Base-by-base conservation (phyloP, 1,139 yeast species). In the Debaryomyces fabryi region DNA sequence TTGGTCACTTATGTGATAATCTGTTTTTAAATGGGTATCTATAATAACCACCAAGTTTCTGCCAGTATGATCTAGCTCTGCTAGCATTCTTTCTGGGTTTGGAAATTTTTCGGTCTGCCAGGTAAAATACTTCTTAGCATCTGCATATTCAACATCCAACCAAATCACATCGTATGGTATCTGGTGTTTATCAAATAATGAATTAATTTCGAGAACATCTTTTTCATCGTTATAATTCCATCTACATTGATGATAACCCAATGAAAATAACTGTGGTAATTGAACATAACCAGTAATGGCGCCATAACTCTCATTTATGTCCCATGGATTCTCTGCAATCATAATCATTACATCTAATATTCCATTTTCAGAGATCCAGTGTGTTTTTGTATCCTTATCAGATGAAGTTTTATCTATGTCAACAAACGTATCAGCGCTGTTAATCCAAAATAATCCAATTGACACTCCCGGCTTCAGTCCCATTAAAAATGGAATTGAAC, bases 341-440 rank as follows among this genome's bases (percentile, higher is more conserved):
- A 90, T 76, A 16, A 93, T 68, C 47, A 89, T 77, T 24, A 92
- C 74, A 63, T 93, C 98, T 45, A 93, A 58, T 21, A 86, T 68
- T 20, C 99, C 98, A 57, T 83, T 81, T 65, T 93, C 99, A 0
- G 97, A 89, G 54, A 93, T 88, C 97, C 98, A 93, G 65, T 93
- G 99, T 2, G 96, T 76, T 44, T 64, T 64, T 30, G 78, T 59
- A 49, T 69, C 58, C 15, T 58, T 53, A 1, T 48, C 46, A 0
- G 57, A 48, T 15, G 60, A 13, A 46, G 53, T 64, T 72, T 68
- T 74, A 60, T 76, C 72, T 42, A 95, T 81, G 61, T 93, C 96
- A 46, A 93, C 73, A 72, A 85, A 92, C 0, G 98, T 91, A 61
- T 93, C 99, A 1, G 99, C 97, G 47, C 90, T 81, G 62, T 92